Evolutionary conservation across 768 basidiomycete genomes (phyloP).

Genomic region (Tulasnella sp.): DNA sequence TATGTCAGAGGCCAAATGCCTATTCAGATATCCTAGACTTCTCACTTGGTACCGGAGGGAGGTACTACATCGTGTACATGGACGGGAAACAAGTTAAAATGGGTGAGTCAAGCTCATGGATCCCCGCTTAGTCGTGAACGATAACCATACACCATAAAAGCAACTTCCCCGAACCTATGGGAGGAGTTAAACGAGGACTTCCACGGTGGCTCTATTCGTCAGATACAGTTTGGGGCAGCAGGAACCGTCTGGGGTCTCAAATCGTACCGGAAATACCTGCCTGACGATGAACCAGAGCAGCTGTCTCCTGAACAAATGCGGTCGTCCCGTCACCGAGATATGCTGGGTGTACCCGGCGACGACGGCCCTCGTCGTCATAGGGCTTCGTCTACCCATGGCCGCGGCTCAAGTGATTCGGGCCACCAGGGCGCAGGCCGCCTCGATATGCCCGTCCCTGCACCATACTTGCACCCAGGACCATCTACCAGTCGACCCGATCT

Average conservation of each 20-base stretch:
- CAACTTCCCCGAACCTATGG: constrained; percentile 5
- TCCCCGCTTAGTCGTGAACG: background rate
- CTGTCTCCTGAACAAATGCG: too few relatives aligned
- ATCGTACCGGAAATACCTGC: constrained; percentile 6
- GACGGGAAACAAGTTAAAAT: constrained; percentile 9
- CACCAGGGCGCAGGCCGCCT: background rate
- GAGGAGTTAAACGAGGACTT: background rate
- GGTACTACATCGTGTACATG: background rate
- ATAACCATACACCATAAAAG: background rate
- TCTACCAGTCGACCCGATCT: too few relatives aligned
- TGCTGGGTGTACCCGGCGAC: background rate
- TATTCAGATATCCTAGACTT: constrained; percentile 7
- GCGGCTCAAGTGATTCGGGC: background rate
- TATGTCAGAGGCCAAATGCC: background rate
- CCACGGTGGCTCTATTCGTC: background rate
- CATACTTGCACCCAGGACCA: too few relatives aligned
- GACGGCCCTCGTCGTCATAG: too few relatives aligned
- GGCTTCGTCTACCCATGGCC: background rate
- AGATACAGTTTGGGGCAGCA: constrained; percentile 1
- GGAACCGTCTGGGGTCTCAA: constrained; percentile 8
- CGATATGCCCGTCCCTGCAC: background rate
- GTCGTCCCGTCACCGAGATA: too few relatives aligned
- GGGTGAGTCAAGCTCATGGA: background rate
- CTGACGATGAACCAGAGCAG: background rate
- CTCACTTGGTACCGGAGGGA: background rate